These are phyloP conservation scores for Aureobasidium sp. DNA, from an alignment of 2,329 filamentous ascomycete species.

Conservation along the genomic window DNA sequence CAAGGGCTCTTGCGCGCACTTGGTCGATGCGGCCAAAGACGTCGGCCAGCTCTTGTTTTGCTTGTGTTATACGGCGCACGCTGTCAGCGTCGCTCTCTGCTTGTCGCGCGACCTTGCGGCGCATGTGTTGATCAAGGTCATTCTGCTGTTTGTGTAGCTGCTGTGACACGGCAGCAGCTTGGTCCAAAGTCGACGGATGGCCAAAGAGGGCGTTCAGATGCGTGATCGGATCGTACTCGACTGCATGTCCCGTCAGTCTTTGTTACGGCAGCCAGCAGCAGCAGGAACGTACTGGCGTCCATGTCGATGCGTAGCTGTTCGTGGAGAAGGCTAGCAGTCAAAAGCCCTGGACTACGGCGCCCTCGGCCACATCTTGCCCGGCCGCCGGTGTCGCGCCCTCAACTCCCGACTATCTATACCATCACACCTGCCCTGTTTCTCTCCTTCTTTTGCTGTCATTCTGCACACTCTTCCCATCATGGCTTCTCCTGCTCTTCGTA, in stretches of 20 bases:
- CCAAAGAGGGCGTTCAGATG: conserved; percentile 93
- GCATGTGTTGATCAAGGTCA: conserved; percentile 74
- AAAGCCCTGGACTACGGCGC: not conserved
- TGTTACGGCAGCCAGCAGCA: not conserved
- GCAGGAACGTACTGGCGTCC: not conserved
- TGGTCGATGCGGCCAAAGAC: conserved; percentile 94
- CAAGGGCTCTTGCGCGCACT: conserved; percentile 78
- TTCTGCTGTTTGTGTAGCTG: conserved; percentile 69
- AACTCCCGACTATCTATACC: not conserved
- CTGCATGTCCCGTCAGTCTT: conserved; percentile 32
- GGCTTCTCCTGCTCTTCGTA: conserved; percentile 24
- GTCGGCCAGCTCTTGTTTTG: conserved; percentile 79
- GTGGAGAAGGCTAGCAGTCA: not conserved
- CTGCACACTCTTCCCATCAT: conserved; percentile 16
- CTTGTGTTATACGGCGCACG: conserved; percentile 82
- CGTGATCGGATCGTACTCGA: conserved; percentile 84
- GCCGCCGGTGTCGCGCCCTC: not conserved
- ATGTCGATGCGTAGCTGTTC: not conserved
- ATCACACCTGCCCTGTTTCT: not conserved
- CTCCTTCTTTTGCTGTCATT: not conserved
- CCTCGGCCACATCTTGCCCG: not conserved
- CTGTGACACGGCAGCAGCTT: conserved; percentile 66
- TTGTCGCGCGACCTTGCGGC: conserved; percentile 64
- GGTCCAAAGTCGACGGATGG: conserved; percentile 75
- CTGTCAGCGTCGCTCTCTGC: conserved; percentile 80